These are phyloP conservation scores for Boletus tylopilopsis DNA, from an alignment of 768 basidiomycete genomes.

Conservation along the genomic window DNA sequence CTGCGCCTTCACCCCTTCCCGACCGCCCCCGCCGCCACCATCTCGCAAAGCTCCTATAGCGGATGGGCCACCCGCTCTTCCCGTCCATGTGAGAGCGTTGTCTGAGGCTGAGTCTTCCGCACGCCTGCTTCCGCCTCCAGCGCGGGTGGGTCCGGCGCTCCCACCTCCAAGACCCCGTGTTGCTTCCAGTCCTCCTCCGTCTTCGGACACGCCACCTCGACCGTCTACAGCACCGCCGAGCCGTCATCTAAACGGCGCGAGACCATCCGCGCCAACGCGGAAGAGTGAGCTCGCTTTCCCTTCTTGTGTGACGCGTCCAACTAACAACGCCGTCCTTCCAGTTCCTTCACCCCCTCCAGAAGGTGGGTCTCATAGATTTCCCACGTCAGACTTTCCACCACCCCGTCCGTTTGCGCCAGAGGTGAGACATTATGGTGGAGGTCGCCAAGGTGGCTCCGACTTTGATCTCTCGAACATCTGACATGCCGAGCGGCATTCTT, in stretches of 20 bases:
- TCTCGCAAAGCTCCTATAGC: conserved; percentile 33
- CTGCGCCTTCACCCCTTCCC: conserved; percentile 22
- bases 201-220: conserved; percentile 17
- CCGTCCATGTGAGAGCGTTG: conserved; percentile 40
- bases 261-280: conserved; percentile 36
- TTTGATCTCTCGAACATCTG: conserved; percentile 52
- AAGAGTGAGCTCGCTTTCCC: conserved; percentile 41
- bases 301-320: not conserved
- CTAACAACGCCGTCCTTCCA: conserved; percentile 23
- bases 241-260: conserved; percentile 28
- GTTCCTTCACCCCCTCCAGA: conserved; percentile 59
- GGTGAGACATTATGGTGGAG: conserved; percentile 58
- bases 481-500: not conserved
- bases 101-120: conserved; percentile 41
- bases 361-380: conserved; percentile 68
- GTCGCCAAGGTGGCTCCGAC: conserved; percentile 64
- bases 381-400: conserved; percentile 72
- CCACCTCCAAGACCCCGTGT: conserved; percentile 25
- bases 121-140: conserved; percentile 30
- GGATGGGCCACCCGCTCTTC: conserved; percentile 30
- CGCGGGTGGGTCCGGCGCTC: conserved; percentile 20
- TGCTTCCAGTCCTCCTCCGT: conserved; percentile 25
- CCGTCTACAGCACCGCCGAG: conserved; percentile 9
- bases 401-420: conserved; percentile 58
- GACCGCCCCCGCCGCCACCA: conserved; percentile 39